Evolutionary conservation across 495 filamentous ascomycete genomes (phyloP).

Genomic region (Penicillium malachiteum): DNA sequence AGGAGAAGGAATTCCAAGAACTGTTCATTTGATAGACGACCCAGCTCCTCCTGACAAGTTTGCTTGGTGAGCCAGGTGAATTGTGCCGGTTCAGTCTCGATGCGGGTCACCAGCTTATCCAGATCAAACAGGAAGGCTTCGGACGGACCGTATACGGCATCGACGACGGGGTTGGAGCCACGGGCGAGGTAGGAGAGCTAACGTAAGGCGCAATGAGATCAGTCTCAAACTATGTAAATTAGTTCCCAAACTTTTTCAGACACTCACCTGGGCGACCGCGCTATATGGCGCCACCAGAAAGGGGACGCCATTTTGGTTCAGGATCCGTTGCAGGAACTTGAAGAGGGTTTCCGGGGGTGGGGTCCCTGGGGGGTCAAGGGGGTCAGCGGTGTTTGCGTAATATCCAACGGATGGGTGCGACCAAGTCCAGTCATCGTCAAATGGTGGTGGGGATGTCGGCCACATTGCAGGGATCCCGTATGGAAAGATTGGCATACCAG

Average conservation of each 20-base stretch:
- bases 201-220: background rate
- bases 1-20: constrained; percentile 85
- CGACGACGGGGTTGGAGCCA: constrained; percentile 64
- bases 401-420: background rate
- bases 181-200: constrained; percentile 83
- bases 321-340: constrained; percentile 69
- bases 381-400: constrained; percentile 17
- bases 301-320: constrained; percentile 65
- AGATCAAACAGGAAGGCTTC: constrained; percentile 86
- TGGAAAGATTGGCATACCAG: constrained; percentile 55
- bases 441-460: constrained; percentile 1
- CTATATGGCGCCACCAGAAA: constrained; percentile 90
- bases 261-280: constrained; percentile 77
- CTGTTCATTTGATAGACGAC: constrained; percentile 63
- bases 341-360: constrained; percentile 60
- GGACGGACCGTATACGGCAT: constrained; percentile 80
- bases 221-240: too few species aligned
- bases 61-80: constrained; percentile 74
- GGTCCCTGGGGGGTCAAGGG: constrained; percentile 44
- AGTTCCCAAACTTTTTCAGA: background rate
- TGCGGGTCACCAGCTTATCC: constrained; percentile 74
- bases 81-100: constrained; percentile 64
- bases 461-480: background rate
- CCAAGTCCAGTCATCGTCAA: constrained; percentile 1
- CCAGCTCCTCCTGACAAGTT: constrained; percentile 65